Evolutionary conservation across 352 stramenopile species (phyloP), one percentile per base, ranked within the genome.

Genomic region (Phytophthora kernoviae): DNA sequence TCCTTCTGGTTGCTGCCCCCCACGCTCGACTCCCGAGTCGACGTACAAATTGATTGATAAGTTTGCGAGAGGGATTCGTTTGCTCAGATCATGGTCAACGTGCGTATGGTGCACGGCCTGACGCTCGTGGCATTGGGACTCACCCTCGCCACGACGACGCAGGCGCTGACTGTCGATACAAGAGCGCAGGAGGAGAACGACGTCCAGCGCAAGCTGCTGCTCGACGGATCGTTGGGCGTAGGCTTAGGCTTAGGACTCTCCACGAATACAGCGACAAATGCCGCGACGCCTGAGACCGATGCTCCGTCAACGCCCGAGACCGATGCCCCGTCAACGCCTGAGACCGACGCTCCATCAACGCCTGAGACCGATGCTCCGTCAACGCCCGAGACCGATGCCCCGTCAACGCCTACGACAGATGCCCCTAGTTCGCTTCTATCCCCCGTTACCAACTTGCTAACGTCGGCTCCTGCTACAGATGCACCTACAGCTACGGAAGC

Each of bases 41-140:
- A 54, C 62, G 62, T 70, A 70, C 55, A 62, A 50, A 50, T 51
- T 50, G 33, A 57, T 69, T 69, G 41, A 69, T 47, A 33, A 10
- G 14, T n/a, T n/a, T n/a, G n/a, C n/a, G n/a, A 15, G 8, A 18
- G 27, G 18, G 32, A 43, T n/a, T n/a, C n/a, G 34, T 39, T 17
- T 27, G 48, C 21, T n/a, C 48, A 20, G 51, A 60, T 18, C 48
- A 66, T 71, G 56, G 50, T 67, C 18, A 46, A 67, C 32, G 40
- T 63, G 63, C 63, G 47, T 47, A 37, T 46, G 22, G 30, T 63
- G 55, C 55, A 50, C 40, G 53, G 51, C 40, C 46, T 71, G 39
- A 53, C 41, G 46, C 50, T 71, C 45, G 51, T 32, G 57, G 51
- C 52, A 26, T 41, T 71, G 45, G 57, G 33, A 39, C 27, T 70